Percentiles rank a stretch among this genome's conserved stretches.
phyloP scores from a whole-genome alignment of 305 asterid species.

The Withania somnifera region DNA sequence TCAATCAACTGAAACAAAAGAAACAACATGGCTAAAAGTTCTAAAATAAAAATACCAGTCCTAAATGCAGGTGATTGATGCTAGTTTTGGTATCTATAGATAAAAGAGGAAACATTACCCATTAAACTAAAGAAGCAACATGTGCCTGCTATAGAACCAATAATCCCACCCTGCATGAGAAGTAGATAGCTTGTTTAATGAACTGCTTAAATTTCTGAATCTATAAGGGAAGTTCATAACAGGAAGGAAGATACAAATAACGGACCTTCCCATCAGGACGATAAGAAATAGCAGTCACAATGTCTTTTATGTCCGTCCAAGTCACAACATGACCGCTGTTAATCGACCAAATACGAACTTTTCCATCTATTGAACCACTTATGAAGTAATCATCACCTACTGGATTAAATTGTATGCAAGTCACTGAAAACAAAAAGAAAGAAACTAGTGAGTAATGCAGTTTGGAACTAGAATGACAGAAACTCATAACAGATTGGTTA shows the following conservation, averaged over 20 bases:
- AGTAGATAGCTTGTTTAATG: background rate
- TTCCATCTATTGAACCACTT: constrained; percentile 95
- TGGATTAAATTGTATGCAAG: constrained; percentile 77
- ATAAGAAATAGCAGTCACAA: constrained; percentile 77
- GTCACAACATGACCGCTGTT: constrained; percentile 60
- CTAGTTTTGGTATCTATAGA: background rate
- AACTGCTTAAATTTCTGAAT: background rate
- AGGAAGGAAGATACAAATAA: background rate
- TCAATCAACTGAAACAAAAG: background rate
- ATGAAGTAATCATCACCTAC: constrained; percentile 58
- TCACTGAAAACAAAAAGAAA: constrained; percentile 42
- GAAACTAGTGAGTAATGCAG: background rate
- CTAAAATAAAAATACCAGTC: background rate
- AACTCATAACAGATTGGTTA: background rate
- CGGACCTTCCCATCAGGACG: constrained; percentile 81
- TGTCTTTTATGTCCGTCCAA: constrained; percentile 74
- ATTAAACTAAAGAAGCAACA: constrained; percentile 57
- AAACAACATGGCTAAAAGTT: background rate
- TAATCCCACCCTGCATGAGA: constrained; percentile 51
- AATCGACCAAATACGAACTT: constrained; percentile 78
- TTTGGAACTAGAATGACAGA: background rate
- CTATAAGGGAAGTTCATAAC: background rate
- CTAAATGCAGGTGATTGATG: background rate
- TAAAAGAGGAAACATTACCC: constrained; percentile 30
- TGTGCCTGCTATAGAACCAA: constrained; percentile 63